Evolutionary conservation across 75 land plant genomes (phyloP), one percentile per base, ranked within the genome.

Genomic region (Larix kaempferi): DNA sequence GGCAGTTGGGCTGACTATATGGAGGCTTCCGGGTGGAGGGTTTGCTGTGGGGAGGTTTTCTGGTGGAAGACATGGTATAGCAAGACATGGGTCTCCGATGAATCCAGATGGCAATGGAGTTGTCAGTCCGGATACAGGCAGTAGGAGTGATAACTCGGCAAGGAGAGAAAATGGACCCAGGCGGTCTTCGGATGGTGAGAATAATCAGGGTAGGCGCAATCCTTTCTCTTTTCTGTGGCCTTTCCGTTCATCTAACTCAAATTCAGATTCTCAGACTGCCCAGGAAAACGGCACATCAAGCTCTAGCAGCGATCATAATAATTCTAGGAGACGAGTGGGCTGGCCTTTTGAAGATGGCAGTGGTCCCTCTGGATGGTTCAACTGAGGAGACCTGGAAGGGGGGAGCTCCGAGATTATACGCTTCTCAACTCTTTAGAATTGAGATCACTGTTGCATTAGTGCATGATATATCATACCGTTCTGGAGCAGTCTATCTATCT

Each of bases 1-100:
- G 12, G 71, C 81, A 1, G 83, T 88, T 7, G 93, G 90, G 54
- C 71, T 91, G 13, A 91, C 93, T 0, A 91, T 91, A 29, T 88
- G 93, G 93, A 84, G 93, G 80, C 77, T 91, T 13, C 93, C 93
- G 1, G 92, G 90, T 41, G 88, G 92, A 0, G 92, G 92, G 14
- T 90, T 90, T 66, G 92, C 90, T 14, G 90, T 90, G 4, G 92
- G 92, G 54, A 78, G 93, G 78, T 88, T 88, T 66, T 54, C 83
- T 2, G 90, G 90, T 10, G 88, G 86, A 7, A 64, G 88, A 19
- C 74, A 85, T 57, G 83, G 60, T 17, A 58, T 19, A 16, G 60
- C 60, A 58, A 49, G 54, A 49, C 54, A 49, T 49, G 54, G 54
- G 54, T 66, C 71, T 66, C 21, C 35, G 0, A 17, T 66, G 17